A percentile compares a stretch with the other conserved stretches of the same genome.
phyloP scores from a whole-genome alignment of 2,329 filamentous ascomycete genomes.

The Pestalotiopsis sp. region DNA sequence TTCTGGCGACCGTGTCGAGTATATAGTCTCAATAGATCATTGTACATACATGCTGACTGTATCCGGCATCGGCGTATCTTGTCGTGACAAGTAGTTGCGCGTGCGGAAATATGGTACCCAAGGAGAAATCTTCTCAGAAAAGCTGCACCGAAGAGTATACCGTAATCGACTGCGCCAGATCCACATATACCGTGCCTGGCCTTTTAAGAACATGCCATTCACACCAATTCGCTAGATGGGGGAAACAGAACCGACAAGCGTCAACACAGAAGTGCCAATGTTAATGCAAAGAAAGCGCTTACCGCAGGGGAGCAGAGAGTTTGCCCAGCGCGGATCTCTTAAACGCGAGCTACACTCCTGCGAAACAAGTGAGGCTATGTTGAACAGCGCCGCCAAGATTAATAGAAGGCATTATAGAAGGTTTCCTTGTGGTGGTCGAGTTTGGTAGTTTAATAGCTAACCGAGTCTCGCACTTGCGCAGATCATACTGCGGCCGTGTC shows the following conservation, averaged over 20 bases:
- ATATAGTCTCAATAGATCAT: not conserved
- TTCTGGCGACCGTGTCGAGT: not conserved
- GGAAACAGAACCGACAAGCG: not conserved
- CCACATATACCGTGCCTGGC: not conserved
- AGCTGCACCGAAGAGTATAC: not conserved
- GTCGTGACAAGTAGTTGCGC: no score
- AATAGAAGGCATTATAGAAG: constrained; percentile 3
- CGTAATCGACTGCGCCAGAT: not conserved
- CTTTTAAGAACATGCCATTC: not conserved
- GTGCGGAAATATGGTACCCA: no score
- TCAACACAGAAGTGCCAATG: not conserved
- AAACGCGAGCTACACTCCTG: not conserved
- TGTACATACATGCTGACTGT: not conserved
- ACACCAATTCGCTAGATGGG: not conserved
- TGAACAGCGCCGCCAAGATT: not conserved
- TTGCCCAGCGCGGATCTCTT: not conserved
- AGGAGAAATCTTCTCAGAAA: not conserved
- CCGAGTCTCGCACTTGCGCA: constrained; percentile 1
- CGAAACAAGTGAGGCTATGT: not conserved
- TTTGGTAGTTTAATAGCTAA: not conserved
- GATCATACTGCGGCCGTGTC: constrained; percentile 11
- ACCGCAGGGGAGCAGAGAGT: not conserved
- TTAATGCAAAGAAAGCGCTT: not conserved
- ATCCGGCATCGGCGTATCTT: not conserved
- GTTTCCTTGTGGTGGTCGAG: not conserved